Evolutionary conservation across 768 basidiomycete genomes (phyloP), one percentile per base, ranked within the genome.

Genomic region (Russula olivacea): DNA sequence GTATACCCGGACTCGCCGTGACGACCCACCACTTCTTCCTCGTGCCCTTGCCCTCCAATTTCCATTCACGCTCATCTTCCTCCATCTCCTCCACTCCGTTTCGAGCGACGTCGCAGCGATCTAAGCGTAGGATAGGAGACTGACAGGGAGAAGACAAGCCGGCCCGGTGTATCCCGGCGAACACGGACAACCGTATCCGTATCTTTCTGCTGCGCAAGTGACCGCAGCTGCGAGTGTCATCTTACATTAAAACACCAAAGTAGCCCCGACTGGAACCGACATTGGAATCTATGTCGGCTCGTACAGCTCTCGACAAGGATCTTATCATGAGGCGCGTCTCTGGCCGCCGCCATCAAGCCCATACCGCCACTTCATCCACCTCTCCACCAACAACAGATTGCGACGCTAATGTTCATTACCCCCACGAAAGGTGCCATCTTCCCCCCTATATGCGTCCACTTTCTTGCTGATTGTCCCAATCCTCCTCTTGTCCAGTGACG

Each of bases 281-380:
- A n/a, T n/a, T n/a, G n/a, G n/a, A 32, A 48, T 11, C 25, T 23
- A 57, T 51, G 55, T 52, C 55, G 21, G 19, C 32, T 12, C 55
- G 41, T 28, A 36, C 55, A 19, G 30, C 48, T 25, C 49, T 57
- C 11, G 34, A 57, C 40, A 62, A 62, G 32, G 21, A 34, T 11
- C 49, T 62, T 12, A 41, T 50, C 40, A 5, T 56, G 40, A 50
- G 55, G 25, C 55, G 40, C 41, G 49, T 51, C 30, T 30, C 49
- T 14, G 1, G 12, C 21, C 5, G 36, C 49, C 21, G 19, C 23
- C 1, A 36, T 50, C 49, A 57, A 17, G 11, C 0, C 9, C 61
- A 40, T 6, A 4, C 41, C 32, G 12, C 47, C 21, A 17, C 23
- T 4, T 15, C 15, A 38, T 34, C 38, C 2, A 28, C 55, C 15